phyloP scores from a whole-genome alignment of 192 early-diverging fungal species.

The Gamsiella multidivaricata region DNA sequence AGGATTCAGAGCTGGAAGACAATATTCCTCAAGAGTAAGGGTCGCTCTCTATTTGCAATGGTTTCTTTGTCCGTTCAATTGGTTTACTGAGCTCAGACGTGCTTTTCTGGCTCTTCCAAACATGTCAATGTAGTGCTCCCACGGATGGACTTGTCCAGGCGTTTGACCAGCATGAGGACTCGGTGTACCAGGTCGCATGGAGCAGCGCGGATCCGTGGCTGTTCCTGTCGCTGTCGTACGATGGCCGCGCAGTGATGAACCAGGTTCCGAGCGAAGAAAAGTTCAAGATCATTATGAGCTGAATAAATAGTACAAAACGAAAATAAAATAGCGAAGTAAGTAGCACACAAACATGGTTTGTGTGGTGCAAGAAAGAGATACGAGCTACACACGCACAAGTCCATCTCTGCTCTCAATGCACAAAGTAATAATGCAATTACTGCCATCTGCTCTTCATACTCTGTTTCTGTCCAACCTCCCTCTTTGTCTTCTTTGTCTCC shows the following conservation, averaged over 20 bases:
- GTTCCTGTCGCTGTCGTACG: conserved; percentile 93
- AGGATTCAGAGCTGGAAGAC: conserved; percentile 37
- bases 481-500: conserved; percentile 1
- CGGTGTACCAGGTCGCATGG: conserved; percentile 92
- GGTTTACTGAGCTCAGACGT: neutral
- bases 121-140: conserved; percentile 44
- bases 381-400: too few relatives aligned
- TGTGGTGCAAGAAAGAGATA: too few relatives aligned
- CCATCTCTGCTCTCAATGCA: too few relatives aligned
- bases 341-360: too few relatives aligned
- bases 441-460: neutral
- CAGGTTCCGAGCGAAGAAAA: conserved; percentile 87
- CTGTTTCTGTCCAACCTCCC: neutral
- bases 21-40: conserved; percentile 40
- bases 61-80: neutral
- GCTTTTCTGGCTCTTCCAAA: neutral
- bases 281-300: conserved; percentile 79
- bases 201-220: conserved; percentile 92
- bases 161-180: conserved; percentile 96
- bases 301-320: neutral
- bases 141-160: conserved; percentile 86
- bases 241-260: conserved; percentile 94
- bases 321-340: neutral
- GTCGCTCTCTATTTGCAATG: neutral
- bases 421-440: neutral